Evolutionary conservation across 495 filamentous ascomycete species (phyloP), one percentile per base, ranked within the genome.

Genomic region (Aspergillus kassunensis): DNA sequence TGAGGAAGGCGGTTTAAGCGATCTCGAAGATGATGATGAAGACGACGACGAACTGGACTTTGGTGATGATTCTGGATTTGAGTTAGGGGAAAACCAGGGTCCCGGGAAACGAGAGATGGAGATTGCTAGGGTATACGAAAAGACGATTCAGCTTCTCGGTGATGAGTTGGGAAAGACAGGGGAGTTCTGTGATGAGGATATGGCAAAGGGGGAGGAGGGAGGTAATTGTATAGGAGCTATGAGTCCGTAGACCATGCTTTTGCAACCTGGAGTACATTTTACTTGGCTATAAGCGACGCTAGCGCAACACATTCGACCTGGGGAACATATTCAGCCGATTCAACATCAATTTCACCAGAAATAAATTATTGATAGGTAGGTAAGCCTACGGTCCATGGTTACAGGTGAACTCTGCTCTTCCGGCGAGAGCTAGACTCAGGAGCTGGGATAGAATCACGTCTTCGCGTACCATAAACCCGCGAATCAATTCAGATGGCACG

Each of bases 101-200:
- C 65, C 67, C 41, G 63, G 61, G 13, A 58, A 58, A 27, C 80
- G 76, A 73, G 72, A 81, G 56, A 85, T 91, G 79, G 83, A 89
- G 53, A 77, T 87, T 41, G 86, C 82, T 0, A 75, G 77, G 55
- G 84, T 95, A 0, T 96, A 91, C 68, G 88, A 92, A 65, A 75
- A 77, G 59, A 91, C 88, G 0, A 75, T 95, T 53, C 78, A 85
- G 43, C 76, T 86, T 63, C 66, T 93, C 4, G 87, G 83, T 4
- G 83, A 82, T 61, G 75, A 75, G 15, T 60, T 88, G 23, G 81
- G 75, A 9, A 59, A 57, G 36, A 60, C 54, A 27, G 61, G 57
- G 9, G 64, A 54, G 40, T 60, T 61, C 34, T 54, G 53, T 49
- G 53, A 58, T 51, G 33, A 49, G 37, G 39, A 55, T 53, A 55